phyloP scores from a whole-genome alignment of 1,139 yeast genomes.

The Wickerhamiella infanticola region DNA sequence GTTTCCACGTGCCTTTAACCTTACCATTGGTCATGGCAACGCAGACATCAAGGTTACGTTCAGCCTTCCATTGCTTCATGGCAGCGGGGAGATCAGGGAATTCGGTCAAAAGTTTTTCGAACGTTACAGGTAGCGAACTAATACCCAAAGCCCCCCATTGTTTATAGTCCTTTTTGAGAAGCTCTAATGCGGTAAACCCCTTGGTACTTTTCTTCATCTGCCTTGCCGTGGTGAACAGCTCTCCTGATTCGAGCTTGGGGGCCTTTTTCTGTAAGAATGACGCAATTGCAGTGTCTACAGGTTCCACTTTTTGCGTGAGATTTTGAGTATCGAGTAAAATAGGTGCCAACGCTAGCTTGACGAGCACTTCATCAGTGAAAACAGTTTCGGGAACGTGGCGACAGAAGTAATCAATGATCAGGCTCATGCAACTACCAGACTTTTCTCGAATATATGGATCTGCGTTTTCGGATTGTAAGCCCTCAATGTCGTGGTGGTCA shows the following conservation, averaged over 20 bases:
- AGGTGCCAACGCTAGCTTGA: slow-evolving; percentile 46
- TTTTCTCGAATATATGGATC: slow-evolving; percentile 47
- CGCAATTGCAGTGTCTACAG: slow-evolving; percentile 9
- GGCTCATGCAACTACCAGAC: slow-evolving; percentile 66
- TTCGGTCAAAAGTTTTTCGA: slow-evolving; percentile 38
- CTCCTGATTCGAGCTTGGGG: background rate
- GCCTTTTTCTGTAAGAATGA: slow-evolving; percentile 5
- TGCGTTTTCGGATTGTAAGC: slow-evolving; percentile 14
- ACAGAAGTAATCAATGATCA: slow-evolving; percentile 40
- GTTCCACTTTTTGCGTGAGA: slow-evolving; percentile 37
- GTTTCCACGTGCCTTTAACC: slow-evolving; percentile 31
- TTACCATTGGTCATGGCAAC: slow-evolving; percentile 45
- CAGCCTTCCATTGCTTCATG: slow-evolving; percentile 26
- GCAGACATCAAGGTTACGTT: slow-evolving; percentile 35
- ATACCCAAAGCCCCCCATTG: slow-evolving; percentile 58
- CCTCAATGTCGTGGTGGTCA: slow-evolving; percentile 80
- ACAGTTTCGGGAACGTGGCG: slow-evolving; percentile 11
- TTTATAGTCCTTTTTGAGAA: slow-evolving; percentile 72
- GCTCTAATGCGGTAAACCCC: slow-evolving; percentile 43
- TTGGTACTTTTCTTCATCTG: slow-evolving; percentile 45
- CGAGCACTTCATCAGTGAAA: slow-evolving; percentile 24
- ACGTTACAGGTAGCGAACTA: slow-evolving; percentile 54
- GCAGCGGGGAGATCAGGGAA: slow-evolving; percentile 28
- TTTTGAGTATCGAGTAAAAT: slow-evolving; percentile 58
- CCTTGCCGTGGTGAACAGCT: slow-evolving; percentile 8